These are phyloP conservation scores for Neoscytalidium dimidiatum DNA, from an alignment of 2,329 filamentous ascomycete species.

Conservation along the genomic window DNA sequence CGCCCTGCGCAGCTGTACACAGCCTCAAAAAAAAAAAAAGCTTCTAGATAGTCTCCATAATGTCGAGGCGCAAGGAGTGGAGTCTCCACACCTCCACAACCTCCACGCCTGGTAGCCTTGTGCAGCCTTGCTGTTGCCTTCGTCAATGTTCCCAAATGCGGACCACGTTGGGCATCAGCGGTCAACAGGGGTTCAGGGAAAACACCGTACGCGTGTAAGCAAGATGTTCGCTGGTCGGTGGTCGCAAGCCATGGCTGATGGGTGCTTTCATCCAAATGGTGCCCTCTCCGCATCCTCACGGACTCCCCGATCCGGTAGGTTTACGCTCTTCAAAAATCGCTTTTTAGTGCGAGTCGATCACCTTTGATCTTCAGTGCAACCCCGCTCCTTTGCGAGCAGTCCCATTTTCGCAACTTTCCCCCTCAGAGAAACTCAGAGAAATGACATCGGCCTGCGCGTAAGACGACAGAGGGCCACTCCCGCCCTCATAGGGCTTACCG, in stretches of 20 bases:
- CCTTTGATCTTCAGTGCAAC: background rate
- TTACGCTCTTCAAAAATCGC: background rate
- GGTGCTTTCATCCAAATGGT: background rate
- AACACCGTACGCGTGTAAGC: conserved; percentile 9
- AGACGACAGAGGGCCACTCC: conserved; percentile 16
- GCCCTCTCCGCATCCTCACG: conserved; percentile 9
- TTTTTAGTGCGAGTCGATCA: conserved; percentile 1
- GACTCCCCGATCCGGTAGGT: background rate
- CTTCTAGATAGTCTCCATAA: background rate
- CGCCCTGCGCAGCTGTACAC: background rate
- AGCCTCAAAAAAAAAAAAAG: too few relatives aligned
- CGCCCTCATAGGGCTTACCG: background rate
- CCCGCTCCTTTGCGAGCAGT: background rate
- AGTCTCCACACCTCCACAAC: background rate
- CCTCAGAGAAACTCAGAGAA: too few relatives aligned
- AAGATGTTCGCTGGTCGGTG: background rate
- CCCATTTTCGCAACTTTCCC: too few relatives aligned
- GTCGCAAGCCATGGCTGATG: conserved; percentile 3
- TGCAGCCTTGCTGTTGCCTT: background rate
- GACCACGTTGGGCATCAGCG: conserved; percentile 3
- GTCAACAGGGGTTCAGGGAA: background rate
- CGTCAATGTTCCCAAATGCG: background rate
- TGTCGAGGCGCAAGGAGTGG: background rate
- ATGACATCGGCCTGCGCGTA: conserved; percentile 10
- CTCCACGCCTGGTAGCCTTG: background rate